Conservation (phyloP, 176 grass and related monocot genomes). For the Dendrocalamus sinicus region DNA sequence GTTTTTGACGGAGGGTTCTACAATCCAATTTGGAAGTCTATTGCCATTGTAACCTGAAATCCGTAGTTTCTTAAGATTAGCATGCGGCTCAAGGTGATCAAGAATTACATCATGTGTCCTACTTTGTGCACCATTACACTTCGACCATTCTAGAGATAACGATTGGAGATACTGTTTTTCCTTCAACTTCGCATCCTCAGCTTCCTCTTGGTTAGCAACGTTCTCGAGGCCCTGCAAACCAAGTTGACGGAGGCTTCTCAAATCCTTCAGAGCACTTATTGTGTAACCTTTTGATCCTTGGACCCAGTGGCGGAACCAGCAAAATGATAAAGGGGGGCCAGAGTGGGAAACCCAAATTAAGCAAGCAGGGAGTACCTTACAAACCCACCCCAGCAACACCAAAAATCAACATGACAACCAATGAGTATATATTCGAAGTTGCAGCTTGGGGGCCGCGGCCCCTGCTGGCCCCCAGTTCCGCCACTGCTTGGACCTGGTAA, state of each 20-base stretch:
- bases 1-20: neutral
- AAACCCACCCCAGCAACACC: too few species aligned
- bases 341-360: too few species aligned
- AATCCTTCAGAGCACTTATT: neutral
- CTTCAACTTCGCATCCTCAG: slow-evolving; percentile 18
- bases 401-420: too few species aligned
- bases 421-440: too few species aligned
- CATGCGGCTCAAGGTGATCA: slow-evolving; percentile 41
- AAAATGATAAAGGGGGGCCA: too few species aligned
- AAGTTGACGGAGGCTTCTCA: neutral
- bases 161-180: slow-evolving; percentile 16
- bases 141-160: slow-evolving; percentile 28
- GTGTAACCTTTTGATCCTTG: slow-evolving; percentile 30
- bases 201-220: slow-evolving; percentile 36
- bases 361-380: too few species aligned
- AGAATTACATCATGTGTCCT: slow-evolving; percentile 29
- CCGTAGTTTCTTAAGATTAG: neutral
- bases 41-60: slow-evolving; percentile 36
- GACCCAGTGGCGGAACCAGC: too few species aligned
- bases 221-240: slow-evolving; percentile 33
- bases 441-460: too few species aligned
- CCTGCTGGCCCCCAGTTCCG: too few species aligned
- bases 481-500: too few species aligned
- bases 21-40: slow-evolving; percentile 33
- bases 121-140: neutral